These are phyloP conservation scores for Kwoniella bestiolae DNA, from an alignment of 768 basidiomycete species.

Conservation along the genomic window DNA sequence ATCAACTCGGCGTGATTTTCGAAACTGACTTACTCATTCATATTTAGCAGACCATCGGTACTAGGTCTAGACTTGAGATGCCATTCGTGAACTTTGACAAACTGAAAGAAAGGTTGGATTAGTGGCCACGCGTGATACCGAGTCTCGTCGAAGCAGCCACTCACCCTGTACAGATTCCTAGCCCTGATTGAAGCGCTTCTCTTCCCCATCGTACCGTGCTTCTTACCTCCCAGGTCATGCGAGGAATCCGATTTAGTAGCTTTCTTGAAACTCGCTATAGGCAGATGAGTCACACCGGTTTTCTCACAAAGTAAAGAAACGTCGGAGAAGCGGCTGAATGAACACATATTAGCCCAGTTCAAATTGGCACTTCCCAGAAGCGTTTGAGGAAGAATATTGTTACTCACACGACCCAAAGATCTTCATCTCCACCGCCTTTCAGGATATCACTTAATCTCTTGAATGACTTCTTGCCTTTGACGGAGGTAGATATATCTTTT, in stretches of 20 bases:
- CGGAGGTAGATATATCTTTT: constrained; percentile 54
- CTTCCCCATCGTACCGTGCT: constrained; percentile 77
- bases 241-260: constrained; percentile 61
- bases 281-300: constrained; percentile 75
- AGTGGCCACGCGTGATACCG: background rate
- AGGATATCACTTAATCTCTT: constrained; percentile 89
- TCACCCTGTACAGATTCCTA: constrained; percentile 79
- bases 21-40: constrained; percentile 13
- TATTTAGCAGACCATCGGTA: constrained; percentile 28
- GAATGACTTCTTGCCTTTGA: constrained; percentile 83
- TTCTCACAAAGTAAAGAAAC: constrained; percentile 90
- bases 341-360: no score
- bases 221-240: constrained; percentile 66
- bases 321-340: constrained; percentile 87
- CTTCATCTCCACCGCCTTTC: constrained; percentile 67
- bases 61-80: constrained; percentile 28
- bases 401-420: constrained; percentile 80
- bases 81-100: constrained; percentile 71
- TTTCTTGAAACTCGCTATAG: constrained; percentile 38
- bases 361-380: no score
- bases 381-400: no score
- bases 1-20: no score
- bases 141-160: background rate
- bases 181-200: constrained; percentile 77
- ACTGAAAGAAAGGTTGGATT: constrained; percentile 53